Evolutionary conservation across 1,284 basidiomycete genomes (phyloP), one percentile per base, ranked within the genome.

Genomic region (Omphalotus olearius): DNA sequence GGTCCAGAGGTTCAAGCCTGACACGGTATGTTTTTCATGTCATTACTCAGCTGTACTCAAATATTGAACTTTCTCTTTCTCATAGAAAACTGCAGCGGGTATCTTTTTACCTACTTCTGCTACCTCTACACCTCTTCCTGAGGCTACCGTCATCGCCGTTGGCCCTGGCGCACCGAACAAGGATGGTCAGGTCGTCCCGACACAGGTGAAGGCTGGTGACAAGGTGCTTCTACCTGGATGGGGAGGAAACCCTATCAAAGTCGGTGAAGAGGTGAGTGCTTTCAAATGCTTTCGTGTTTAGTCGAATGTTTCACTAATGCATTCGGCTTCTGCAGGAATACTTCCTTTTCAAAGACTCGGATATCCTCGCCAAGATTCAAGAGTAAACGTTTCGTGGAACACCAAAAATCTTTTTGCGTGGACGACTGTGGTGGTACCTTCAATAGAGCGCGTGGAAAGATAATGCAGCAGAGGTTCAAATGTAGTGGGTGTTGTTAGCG

Each of bases 361-460:
- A 98, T 66, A 98, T 98, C 68, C 82, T 98, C 50, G 96, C 96
- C 60, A 98, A 97, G 79, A 94, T 98, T 67, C 82, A 87, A 71
- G 95, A 98, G 78, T 98, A 82, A 74, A 52, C 6, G 23, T n/a
- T 43, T 16, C 25, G 28, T 28, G 30, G 30, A 33, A 2, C 30
- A 2, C 30, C 9, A 33, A 7, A 28, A 23, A n/a, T 28, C 28
- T 45, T 16, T 13, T 4, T 30, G 13, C 28, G 25, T 33, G 39
- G 11, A 23, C 23, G 23, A 23, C 23, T 13, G 39, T 18, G 41
- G 7, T 10, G 9, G 30, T 43, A 18, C 17, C 6, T 43, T 23
- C 41, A 5, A 23, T 43, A 25, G 30, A 33, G 30, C 30, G 30
- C 3, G 30, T 9, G 30, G 23, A 23, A 23, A 23, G 23, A 23